Percentiles rank a stretch among this genome's conserved stretches.
Conservation (phyloP, 1,284 basidiomycete genomes). For the Pyrrhoderma lamaoense region DNA sequence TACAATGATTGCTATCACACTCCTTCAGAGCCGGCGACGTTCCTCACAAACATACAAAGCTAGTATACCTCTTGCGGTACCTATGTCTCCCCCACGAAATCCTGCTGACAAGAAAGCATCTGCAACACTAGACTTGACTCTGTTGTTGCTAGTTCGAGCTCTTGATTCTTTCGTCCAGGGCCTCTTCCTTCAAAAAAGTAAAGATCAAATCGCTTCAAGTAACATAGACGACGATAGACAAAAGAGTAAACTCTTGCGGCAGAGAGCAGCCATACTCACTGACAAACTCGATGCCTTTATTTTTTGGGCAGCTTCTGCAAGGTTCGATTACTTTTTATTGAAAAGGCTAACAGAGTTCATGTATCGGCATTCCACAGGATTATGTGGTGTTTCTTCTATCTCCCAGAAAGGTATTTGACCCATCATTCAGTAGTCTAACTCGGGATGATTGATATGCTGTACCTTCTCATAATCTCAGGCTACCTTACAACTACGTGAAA, state of each 20-base stretch:
- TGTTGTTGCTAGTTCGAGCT: constrained; percentile 63
- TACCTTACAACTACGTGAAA: constrained; percentile 65
- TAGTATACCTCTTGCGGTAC: constrained; percentile 19
- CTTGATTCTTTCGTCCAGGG: constrained; percentile 52
- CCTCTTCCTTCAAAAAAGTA: constrained; percentile 30
- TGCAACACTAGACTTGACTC: constrained; percentile 58
- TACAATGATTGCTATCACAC: constrained; percentile 45
- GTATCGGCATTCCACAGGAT: constrained; percentile 40
- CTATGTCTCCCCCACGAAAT: constrained; percentile 17
- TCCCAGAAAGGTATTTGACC: constrained; percentile 48
- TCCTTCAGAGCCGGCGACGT: constrained; percentile 45
- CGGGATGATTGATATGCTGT: no score
- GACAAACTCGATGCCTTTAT: constrained; percentile 55
- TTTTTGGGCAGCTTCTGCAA: constrained; percentile 69
- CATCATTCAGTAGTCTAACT: not conserved
- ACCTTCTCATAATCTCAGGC: no score
- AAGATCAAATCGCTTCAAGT: not conserved
- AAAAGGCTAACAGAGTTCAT: constrained; percentile 1
- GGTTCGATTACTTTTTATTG: constrained; percentile 37
- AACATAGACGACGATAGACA: not conserved
- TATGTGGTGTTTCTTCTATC: constrained; percentile 81
- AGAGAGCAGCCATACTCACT: constrained; percentile 28
- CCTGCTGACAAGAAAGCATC: constrained; percentile 29
- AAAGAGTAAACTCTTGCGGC: not conserved
- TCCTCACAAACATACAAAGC: constrained; percentile 13